Percentiles rank a stretch among this genome's conserved stretches.
Evolutionary conservation across 805 yeast genomes (phyloP).

Genomic region (Danielozyma ontarioensis): DNA sequence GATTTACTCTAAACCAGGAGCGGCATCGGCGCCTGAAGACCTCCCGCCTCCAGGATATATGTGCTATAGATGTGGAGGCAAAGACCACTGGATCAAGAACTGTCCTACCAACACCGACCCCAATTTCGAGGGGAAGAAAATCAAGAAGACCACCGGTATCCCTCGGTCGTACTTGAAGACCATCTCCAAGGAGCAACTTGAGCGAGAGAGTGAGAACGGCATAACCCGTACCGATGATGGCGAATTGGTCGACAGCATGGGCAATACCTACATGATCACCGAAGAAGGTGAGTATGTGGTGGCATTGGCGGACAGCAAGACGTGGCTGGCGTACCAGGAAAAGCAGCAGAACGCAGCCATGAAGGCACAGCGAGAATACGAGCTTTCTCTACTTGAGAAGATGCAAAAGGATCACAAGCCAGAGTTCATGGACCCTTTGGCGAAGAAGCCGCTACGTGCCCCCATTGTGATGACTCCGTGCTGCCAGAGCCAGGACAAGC

Average conservation of each 20-base stretch:
- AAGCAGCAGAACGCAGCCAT: slow-evolving; percentile 47
- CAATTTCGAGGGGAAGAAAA: slow-evolving; percentile 85
- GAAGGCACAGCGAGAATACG: slow-evolving; percentile 51
- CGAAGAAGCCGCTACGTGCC: slow-evolving; percentile 51
- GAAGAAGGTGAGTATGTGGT: slow-evolving; percentile 95
- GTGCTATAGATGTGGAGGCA: slow-evolving; percentile 94
- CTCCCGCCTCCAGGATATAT: slow-evolving; percentile 93
- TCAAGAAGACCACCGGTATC: slow-evolving; percentile 93
- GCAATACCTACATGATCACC: slow-evolving; percentile 71
- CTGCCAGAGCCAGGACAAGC: slow-evolving; percentile 52
- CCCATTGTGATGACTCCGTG: slow-evolving; percentile 82
- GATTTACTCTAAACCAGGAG: slow-evolving; percentile 49
- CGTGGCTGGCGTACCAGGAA: slow-evolving; percentile 86
- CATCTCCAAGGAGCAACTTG: slow-evolving; percentile 71
- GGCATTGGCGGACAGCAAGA: slow-evolving; percentile 88
- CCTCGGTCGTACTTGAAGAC: slow-evolving; percentile 89
- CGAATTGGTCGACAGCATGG: slow-evolving; percentile 39
- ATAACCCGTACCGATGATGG: slow-evolving; percentile 37
- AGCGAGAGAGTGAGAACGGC: slow-evolving; percentile 36
- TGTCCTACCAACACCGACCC: slow-evolving; percentile 95
- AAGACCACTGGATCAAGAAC: slow-evolving; percentile 88
- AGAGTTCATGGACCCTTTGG: slow-evolving; percentile 64
- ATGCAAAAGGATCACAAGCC: slow-evolving; percentile 24
- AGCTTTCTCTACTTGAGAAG: slow-evolving; percentile 25
- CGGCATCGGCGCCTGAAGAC: slow-evolving; percentile 46